Base-by-base conservation (phyloP, 2,329 filamentous ascomycete genomes). In the Leptographium galeiforme region DNA sequence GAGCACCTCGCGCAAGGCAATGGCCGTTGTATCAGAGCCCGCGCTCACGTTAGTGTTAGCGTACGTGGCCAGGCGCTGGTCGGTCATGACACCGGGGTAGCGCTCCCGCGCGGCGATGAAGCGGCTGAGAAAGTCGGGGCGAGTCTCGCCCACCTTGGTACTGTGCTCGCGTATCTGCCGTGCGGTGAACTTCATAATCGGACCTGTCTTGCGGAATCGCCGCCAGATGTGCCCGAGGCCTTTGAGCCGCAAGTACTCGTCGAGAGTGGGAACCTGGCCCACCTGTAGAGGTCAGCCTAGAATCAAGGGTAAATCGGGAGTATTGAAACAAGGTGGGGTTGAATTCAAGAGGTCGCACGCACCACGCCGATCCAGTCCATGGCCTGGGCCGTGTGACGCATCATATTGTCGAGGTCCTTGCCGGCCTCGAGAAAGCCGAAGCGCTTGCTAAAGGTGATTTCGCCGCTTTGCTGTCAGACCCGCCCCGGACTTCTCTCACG, bases 21-120 rank as follows among this genome's bases (percentile, higher is more conserved):
- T 84, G 19, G 78, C 81, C 0, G 82, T 86, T 7, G 51, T 85
- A 63, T 86, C 82, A 2, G 75, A 78, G 6, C 82, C 82, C 8
- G 61, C 63, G 46, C 59, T 53, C 18, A 64, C 25, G 53, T 63
- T 64, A 32, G 61, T 51, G 8, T 62, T 52, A 13, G 58, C 48
- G 40, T 61, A 61, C 6, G 52, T 53, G 12, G 58, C 52, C 49
- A 63, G 55, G 5, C 44, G 53, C 18, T 53, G 51, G 30, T 61
- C 59, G 32, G 72, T 75, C 69, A 81, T 78, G 63, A 81, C 75
- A 5, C 76, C 72, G 0, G 77, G 75, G 57, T 77, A 71, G 43
- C 74, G 72, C 53, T 73, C 67, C 55, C 75, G 75, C 13, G 77
- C 75, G 63, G 76, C 71, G 16, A 77, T 72, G 59, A 82, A 81